These are phyloP conservation scores for Simmondsia chinensis DNA, from an alignment of 148 eudicot genomes.

Conservation along the genomic window DNA sequence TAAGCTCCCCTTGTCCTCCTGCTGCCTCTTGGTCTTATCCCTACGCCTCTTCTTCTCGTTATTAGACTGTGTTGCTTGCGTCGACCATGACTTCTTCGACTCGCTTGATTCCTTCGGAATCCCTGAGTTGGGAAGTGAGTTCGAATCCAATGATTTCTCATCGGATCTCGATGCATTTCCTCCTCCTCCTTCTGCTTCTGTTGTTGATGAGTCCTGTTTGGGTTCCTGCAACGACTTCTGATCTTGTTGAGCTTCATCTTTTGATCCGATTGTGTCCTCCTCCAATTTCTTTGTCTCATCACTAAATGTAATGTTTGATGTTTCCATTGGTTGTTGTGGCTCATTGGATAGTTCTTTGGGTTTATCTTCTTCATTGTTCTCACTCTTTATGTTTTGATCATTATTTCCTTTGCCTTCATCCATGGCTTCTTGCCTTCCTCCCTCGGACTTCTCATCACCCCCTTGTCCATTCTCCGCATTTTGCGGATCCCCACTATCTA, in stretches of 20 bases:
- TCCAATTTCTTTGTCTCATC: constrained; percentile 29
- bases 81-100: constrained; percentile 60
- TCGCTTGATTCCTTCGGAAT: constrained; percentile 72
- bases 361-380: constrained; percentile 1
- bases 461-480: too few relatives aligned
- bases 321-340: constrained; percentile 13
- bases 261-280: too few relatives aligned
- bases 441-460: too few relatives aligned
- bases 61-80: constrained; percentile 64
- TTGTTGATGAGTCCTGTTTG: constrained; percentile 8
- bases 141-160: too few relatives aligned
- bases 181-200: background rate
- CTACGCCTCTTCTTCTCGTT: constrained; percentile 55
- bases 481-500: too few relatives aligned
- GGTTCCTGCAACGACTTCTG: background rate
- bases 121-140: constrained; percentile 32
- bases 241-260: background rate
- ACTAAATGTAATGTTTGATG: constrained; percentile 21
- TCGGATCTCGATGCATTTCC: background rate
- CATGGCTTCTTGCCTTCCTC: constrained; percentile 12
- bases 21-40: constrained; percentile 17
- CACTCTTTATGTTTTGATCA: constrained; percentile 1
- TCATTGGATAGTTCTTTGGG: constrained; percentile 11
- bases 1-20: constrained; percentile 16
- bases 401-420: too few relatives aligned